Evolutionary conservation across 306 rosid species (phyloP).

Genomic region (Herpetospermum pedunculosum): DNA sequence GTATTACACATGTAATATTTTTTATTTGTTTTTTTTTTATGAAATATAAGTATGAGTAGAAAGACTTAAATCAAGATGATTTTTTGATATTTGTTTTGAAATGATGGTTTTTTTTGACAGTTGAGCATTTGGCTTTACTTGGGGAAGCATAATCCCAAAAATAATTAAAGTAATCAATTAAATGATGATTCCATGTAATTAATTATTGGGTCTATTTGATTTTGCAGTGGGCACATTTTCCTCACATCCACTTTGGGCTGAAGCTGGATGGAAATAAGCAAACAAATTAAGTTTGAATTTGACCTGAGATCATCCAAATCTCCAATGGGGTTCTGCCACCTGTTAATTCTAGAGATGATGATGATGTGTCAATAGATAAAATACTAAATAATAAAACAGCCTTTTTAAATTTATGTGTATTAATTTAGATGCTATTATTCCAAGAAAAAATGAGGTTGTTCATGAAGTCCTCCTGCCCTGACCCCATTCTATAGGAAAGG

Average conservation of each 20-base stretch:
- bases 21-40: too few species aligned
- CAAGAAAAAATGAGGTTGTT: not conserved
- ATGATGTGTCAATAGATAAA: not conserved
- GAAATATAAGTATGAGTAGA: not conserved
- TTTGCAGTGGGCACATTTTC: slow-evolving; percentile 99
- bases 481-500: not conserved
- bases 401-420: not conserved
- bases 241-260: slow-evolving; percentile 86
- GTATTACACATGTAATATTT: not conserved
- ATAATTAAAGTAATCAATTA: not conserved
- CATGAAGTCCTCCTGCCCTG: not conserved
- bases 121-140: not conserved
- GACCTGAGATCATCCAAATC: not conserved
- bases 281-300: slow-evolving; percentile 32
- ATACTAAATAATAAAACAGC: slow-evolving; percentile 5
- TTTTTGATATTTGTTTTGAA: not conserved
- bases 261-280: slow-evolving; percentile 74
- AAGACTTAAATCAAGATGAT: not conserved
- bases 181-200: not conserved
- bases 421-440: not conserved
- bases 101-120: not conserved
- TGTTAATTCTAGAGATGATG: slow-evolving; percentile 2
- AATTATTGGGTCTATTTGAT: not conserved
- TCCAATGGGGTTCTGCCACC: slow-evolving; percentile 3
- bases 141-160: not conserved